Evolutionary conservation across 768 basidiomycete species (phyloP), one percentile per base, ranked within the genome.

Genomic region (Boletus huronensis): DNA sequence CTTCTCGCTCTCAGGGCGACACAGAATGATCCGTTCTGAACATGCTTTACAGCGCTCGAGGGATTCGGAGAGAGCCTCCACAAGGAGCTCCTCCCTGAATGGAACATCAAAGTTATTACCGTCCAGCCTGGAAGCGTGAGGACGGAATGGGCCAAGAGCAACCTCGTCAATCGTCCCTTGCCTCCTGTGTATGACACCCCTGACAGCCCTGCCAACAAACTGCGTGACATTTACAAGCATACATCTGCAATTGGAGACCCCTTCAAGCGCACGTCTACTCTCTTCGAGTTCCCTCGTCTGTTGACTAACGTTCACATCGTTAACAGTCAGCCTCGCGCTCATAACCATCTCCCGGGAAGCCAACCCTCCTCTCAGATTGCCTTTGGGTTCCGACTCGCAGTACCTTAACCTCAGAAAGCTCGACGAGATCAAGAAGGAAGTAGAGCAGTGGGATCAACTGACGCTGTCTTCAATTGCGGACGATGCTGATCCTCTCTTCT

Each of bases 101-200:
- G 66, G 66, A 68, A 68, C 35, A 69, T 68, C 39, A 67, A 58
- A 44, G 43, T 69, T 7, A 61, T 65, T 29, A 17, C 14, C n/a
- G 29, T 61, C 17, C 61, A 66, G 23, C 64, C 64, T 16, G 64
- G 64, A 42, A 55, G 58, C 0, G 58, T 60, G 36, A 56, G 41
- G 43, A 65, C 64, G 6, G 61, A 63, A 6, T 63, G 64, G 56
- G 54, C 49, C 34, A 65, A 66, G 53, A 26, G 53, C 0, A 65
- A 32, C 41, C 53, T 66, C 57, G 53, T 60, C 31, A 51, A 63
- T 11, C 36, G 42, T 2, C 48, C 54, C 0, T 23, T 66, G 16
- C 61, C 61, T 19, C 51, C 59, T 14, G 61, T 31, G 2, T 66
- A 65, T 14, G 52, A 58, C 10, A 2, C 19, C 2, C 55, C 64